Evolutionary conservation across 371 early-diverging fungal species (phyloP).

Genomic region (Phascolomyces articulosus): DNA sequence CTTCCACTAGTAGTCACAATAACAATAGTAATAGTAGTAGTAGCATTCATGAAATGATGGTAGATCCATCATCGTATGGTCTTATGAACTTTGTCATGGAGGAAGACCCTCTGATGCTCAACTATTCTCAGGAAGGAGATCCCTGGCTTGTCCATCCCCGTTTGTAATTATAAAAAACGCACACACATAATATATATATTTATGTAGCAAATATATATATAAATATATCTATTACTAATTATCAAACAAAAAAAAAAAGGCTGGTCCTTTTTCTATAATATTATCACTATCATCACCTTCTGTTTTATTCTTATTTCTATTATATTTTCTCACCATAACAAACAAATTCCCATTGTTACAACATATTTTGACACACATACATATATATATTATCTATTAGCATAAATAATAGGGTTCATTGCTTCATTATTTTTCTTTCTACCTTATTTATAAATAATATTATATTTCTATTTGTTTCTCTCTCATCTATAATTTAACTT

Average conservation of each 20-base stretch:
- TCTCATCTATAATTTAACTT: no score
- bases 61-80: constrained; percentile 7
- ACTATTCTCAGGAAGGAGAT: neutral
- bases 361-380: no score
- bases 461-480: no score
- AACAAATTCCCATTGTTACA: no score
- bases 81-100: constrained; percentile 14
- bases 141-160: constrained; percentile 13
- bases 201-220: no score
- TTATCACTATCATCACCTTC: neutral
- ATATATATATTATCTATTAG: no score
- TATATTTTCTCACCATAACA: no score
- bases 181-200: neutral
- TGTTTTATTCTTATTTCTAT: neutral
- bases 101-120: constrained; percentile 9
- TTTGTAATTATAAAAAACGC: neutral
- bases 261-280: neutral
- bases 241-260: neutral
- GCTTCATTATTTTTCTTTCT: no score
- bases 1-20: neutral
- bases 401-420: no score
- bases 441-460: no score
- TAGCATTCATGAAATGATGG: constrained; percentile 8
- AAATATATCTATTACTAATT: no score
- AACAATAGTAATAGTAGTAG: neutral